These are phyloP conservation scores for Trichoderma asperellum DNA, from an alignment of 2,329 filamentous ascomycete species.

Conservation along the genomic window DNA sequence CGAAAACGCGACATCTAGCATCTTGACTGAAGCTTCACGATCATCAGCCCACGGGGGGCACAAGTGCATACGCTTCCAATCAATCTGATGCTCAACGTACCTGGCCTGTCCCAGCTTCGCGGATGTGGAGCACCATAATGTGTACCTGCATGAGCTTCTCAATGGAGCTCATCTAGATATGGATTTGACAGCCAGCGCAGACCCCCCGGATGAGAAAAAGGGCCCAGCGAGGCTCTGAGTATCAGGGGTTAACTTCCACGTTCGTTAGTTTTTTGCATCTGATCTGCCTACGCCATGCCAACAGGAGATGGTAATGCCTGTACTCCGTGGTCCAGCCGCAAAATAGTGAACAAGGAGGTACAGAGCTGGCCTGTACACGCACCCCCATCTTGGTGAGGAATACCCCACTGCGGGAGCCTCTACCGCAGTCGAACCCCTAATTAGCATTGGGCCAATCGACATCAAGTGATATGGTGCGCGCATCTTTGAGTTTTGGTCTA, in stretches of 20 bases:
- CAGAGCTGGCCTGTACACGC: not conserved
- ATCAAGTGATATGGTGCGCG: not conserved
- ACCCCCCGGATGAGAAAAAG: not conserved
- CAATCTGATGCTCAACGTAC: not conserved
- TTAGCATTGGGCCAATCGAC: not conserved
- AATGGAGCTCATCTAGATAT: not conserved
- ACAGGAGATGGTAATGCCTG: not conserved
- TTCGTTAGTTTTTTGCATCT: slow-evolving; percentile 1
- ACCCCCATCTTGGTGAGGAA: not conserved
- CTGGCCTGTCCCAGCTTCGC: not conserved
- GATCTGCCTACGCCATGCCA: not conserved
- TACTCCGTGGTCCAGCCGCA: not conserved
- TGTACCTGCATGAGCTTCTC: slow-evolving; percentile 17
- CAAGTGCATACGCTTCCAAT: not conserved
- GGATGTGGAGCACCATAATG: slow-evolving; percentile 8
- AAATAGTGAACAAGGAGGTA: not conserved
- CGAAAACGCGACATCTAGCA: not conserved
- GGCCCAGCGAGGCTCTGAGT: not conserved
- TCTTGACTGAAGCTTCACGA: not conserved
- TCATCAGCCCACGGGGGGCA: not conserved
- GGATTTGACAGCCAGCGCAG: not conserved
- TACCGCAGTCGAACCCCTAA: slow-evolving; percentile 6
- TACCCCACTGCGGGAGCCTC: slow-evolving; percentile 6
- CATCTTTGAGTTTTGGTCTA: not conserved
- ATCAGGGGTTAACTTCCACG: not conserved